These are phyloP conservation scores for Andrographis paniculata DNA, from an alignment of 305 asterid genomes.

Conservation along the genomic window DNA sequence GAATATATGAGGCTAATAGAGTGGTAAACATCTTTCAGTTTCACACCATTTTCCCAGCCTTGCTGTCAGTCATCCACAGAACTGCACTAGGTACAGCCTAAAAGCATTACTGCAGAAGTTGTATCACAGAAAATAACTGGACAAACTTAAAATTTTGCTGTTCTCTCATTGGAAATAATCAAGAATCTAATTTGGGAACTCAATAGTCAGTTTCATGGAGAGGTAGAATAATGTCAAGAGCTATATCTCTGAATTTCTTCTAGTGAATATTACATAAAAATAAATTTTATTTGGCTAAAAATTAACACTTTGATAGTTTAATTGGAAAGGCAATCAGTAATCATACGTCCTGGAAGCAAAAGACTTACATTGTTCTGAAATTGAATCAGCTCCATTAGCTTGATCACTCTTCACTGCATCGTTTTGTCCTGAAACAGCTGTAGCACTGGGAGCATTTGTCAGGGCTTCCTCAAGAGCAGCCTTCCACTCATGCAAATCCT, in stretches of 20 bases:
- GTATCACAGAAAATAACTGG: not conserved
- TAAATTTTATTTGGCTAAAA: not conserved
- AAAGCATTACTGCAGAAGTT: slow-evolving; percentile 1
- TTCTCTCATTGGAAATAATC: too few relatives aligned
- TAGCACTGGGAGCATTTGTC: slow-evolving; percentile 82
- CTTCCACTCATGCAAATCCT: slow-evolving; percentile 95
- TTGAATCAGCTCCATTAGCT: slow-evolving; percentile 44
- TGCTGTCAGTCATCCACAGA: slow-evolving; percentile 2
- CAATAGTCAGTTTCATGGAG: not conserved
- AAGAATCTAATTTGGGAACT: too few relatives aligned
- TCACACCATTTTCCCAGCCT: slow-evolving; percentile 9
- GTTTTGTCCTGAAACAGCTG: slow-evolving; percentile 70
- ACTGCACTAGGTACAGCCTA: slow-evolving; percentile 13
- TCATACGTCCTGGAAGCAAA: slow-evolving; percentile 13
- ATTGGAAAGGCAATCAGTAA: not conserved
- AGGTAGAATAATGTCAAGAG: not conserved
- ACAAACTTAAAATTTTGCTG: not conserved
- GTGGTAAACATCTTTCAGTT: slow-evolving; percentile 1
- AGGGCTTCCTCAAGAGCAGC: slow-evolving; percentile 95
- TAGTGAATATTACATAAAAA: not conserved
- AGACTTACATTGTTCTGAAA: slow-evolving; percentile 64
- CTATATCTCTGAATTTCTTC: not conserved
- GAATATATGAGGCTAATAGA: not conserved
- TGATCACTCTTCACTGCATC: slow-evolving; percentile 72
- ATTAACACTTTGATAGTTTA: not conserved